These are phyloP conservation scores for Acanthamoeba castellanii DNA, from an alignment of 208 protist species.

Conservation along the genomic window DNA sequence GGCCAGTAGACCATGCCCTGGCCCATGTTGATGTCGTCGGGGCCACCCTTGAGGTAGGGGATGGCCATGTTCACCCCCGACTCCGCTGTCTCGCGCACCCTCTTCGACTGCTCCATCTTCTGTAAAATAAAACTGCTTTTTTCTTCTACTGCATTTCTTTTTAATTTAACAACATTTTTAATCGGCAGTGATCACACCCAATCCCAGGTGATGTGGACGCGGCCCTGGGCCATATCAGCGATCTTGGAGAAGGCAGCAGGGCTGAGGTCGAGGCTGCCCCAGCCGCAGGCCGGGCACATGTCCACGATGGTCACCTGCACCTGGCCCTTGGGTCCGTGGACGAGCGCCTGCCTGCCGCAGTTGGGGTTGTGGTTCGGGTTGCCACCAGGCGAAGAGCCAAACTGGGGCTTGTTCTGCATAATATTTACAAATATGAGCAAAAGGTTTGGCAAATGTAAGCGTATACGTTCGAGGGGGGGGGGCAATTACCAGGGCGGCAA, in stretches of 20 bases:
- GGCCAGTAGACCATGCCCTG: slow-evolving; percentile 53
- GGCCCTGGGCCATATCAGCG: background rate
- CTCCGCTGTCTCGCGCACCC: background rate
- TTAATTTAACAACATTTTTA: no score
- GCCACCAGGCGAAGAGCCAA: background rate
- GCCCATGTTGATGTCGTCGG: background rate
- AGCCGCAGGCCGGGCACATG: slow-evolving; percentile 9
- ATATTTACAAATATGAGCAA: background rate
- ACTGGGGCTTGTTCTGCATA: slow-evolving; percentile 21
- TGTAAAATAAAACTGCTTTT: no score
- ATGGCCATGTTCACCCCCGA: background rate
- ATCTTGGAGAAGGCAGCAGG: background rate
- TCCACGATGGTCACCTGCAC: slow-evolving; percentile 16
- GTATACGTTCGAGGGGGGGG: background rate
- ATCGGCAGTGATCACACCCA: background rate
- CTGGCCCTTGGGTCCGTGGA: background rate
- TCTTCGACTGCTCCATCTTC: slow-evolving; percentile 1
- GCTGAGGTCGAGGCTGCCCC: slow-evolving; percentile 15
- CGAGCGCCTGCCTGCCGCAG: slow-evolving; percentile 13
- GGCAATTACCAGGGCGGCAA: background rate
- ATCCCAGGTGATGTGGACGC: slow-evolving; percentile 37
- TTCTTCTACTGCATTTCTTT: no score
- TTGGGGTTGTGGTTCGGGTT: background rate
- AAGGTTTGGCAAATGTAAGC: background rate
- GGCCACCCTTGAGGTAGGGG: background rate